Percentiles rank a stretch among this genome's conserved stretches.
Evolutionary conservation across 2,329 filamentous ascomycete genomes (phyloP).

Genomic region (Fusarium tricinctum): DNA sequence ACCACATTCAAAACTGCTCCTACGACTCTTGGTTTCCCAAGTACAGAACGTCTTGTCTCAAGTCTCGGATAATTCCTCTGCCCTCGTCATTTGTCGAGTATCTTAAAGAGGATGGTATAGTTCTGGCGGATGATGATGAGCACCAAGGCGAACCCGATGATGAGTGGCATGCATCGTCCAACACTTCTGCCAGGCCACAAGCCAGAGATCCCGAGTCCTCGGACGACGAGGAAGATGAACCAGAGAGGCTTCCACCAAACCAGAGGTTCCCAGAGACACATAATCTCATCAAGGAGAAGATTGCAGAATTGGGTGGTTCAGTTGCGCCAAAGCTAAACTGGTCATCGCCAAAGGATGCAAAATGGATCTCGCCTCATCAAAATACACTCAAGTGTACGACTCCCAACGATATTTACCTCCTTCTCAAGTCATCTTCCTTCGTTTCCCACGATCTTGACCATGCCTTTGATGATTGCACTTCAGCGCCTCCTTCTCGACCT

Average conservation of each 20-base stretch:
- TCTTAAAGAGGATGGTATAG: constrained; percentile 91
- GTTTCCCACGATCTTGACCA: constrained; percentile 94
- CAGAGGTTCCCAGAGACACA: constrained; percentile 79
- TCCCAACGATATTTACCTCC: constrained; percentile 91
- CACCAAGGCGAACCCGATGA: constrained; percentile 69
- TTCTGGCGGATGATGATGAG: constrained; percentile 78
- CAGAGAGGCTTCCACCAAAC: constrained; percentile 63
- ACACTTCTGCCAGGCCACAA: constrained; percentile 47
- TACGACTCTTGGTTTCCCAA: constrained; percentile 92
- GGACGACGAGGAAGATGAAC: constrained; percentile 63
- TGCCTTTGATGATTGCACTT: constrained; percentile 81
- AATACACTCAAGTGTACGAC: constrained; percentile 93
- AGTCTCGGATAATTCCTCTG: constrained; percentile 86
- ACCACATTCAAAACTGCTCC: constrained; percentile 94
- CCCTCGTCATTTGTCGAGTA: constrained; percentile 83
- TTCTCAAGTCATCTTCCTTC: constrained; percentile 95
- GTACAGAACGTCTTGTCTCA: constrained; percentile 85
- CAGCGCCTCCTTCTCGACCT: constrained; percentile 56
- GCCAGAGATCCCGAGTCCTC: constrained; percentile 61
- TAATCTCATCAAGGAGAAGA: constrained; percentile 79
- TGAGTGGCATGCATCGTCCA: constrained; percentile 59
- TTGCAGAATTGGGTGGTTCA: constrained; percentile 84
- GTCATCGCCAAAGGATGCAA: constrained; percentile 96
- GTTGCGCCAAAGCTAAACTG: constrained; percentile 97
- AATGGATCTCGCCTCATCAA: constrained; percentile 85